Base-by-base conservation (phyloP, 495 filamentous ascomycete species). In the Cudoniella acicularis region DNA sequence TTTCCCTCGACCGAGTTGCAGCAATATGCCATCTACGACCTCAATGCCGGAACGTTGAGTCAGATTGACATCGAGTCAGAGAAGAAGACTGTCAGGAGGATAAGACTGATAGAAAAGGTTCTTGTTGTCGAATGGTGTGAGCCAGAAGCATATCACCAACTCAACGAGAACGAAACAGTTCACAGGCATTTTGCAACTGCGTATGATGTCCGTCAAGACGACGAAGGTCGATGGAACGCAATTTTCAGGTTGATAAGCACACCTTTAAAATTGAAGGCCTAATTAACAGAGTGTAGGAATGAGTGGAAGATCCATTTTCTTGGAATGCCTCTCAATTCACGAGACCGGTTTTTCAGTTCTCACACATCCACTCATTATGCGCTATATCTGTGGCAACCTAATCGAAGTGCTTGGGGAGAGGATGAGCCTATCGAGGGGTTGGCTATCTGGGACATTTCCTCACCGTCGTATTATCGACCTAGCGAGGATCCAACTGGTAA, bases 111-210 rank as follows among this genome's bases (percentile, higher is more conserved):
- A 26, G 73, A 79, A 27, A 73, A 75, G 2, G 70, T 87, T 17
- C 69, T 89, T 2, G 65, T 88, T 10, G 66, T 88, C 22, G 86
- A 89, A 62, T 89, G 86, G 86, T 84, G 83, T 51, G 83, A 88
- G 64, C 68, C 68, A 0, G 71, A 76, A 18, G 72, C 81, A 1
- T 87, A 79, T 59, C 81, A 83, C 70, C 78, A 78, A 72, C 67
- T 84, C 9, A 83, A 86, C 62, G 79, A 81, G 49, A 74, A 70
- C 30, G 82, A 83, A 48, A 72, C 70, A 0, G 81, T 84, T 0
- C 78, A 87, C 71, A 76, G 83, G 17, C 86, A 89, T 63, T 88
- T 82, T 67, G 85, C 82, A 10, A 85, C 82, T 3, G 81, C 80
- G 0, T 88, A 84, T 64, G 79, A 85, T 61, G 68, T 88, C 18